Evolutionary conservation across 2,329 filamentous ascomycete genomes (phyloP), one percentile per base, ranked within the genome.

Genomic region (Botrytis squamosa): DNA sequence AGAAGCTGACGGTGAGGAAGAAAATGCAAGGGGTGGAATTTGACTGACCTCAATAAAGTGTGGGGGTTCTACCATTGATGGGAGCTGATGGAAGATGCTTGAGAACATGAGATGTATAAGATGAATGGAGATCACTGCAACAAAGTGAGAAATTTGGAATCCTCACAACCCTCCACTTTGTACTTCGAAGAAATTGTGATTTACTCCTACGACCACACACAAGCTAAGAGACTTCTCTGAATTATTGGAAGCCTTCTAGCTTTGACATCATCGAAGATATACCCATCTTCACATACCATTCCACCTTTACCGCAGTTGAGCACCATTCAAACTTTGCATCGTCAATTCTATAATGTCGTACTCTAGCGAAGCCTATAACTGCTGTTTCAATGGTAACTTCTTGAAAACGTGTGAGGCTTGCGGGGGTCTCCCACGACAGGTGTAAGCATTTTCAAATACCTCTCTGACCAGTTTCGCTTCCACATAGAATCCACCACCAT

Each of bases 31-130:
- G 49, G 49, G 38, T 40, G 22, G 36, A 20, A 20, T 57, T 42
- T 33, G 49, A 69, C 66, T 69, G 66, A 14, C 66, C 38, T 57
- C 33, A 3, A 38, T 33, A 69, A 33, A 69, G 49, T 38, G 66
- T 69, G 66, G 66, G 66, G n/a, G 8, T 33, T 42, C 18, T 57
- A 8, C 25, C 7, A 25, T 25, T 57, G 49, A 29, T 20, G n/a
- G 25, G 38, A 69, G n/a, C n/a, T 57, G 49, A 33, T 10, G 55
- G 38, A 18, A 42, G 49, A 33, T 33, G 66, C n/a, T 42, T 25
- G 10, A 55, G 16, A 33, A 12, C 33, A 29, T 57, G n/a, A 42
- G 33, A 20, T 69, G 49, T 57, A 69, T 69, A 69, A 69, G 49
- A 69, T 33, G 66, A 69, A 8, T 57, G 49, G 42, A 40, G 33